phyloP scores from a whole-genome alignment of 768 basidiomycete genomes.

The Grammothele lineata region DNA sequence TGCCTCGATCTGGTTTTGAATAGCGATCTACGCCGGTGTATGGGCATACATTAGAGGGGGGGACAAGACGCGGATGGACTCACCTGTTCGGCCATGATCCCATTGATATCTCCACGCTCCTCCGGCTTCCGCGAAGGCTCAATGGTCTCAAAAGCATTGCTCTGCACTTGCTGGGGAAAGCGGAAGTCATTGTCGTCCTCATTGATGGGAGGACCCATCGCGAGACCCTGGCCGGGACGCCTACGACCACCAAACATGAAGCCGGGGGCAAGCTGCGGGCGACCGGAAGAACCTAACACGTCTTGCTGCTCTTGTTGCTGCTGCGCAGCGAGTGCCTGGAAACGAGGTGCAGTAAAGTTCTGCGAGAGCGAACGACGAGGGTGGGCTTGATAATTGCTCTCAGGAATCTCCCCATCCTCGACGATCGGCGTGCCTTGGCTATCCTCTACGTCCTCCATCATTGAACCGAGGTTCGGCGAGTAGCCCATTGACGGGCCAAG shows the following conservation, averaged over 20 bases:
- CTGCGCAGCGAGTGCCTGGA: conserved; percentile 73
- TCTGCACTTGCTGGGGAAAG: conserved; percentile 63
- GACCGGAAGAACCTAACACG: conserved; percentile 64
- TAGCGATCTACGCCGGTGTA: conserved; percentile 55
- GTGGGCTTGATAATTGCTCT: conserved; percentile 51
- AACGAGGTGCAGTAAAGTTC: conserved; percentile 85
- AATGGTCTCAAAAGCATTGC: conserved; percentile 27
- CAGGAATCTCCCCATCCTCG: conserved; percentile 80
- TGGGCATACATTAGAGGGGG: background rate
- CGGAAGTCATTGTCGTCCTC: conserved; percentile 82
- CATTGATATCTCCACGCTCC: conserved; percentile 68
- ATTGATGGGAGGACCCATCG: conserved; percentile 63
- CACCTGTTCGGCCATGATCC: conserved; percentile 96
- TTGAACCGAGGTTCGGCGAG: conserved; percentile 76
- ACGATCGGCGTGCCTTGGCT: conserved; percentile 38
- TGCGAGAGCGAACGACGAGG: conserved; percentile 76
- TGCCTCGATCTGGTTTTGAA: conserved; percentile 88
- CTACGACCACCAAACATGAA: conserved; percentile 82
- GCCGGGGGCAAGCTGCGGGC: conserved; percentile 85
- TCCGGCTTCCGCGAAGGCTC: conserved; percentile 52
- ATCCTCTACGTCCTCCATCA: conserved; percentile 82
- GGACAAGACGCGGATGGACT: conserved; percentile 8
- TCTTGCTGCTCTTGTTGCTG: conserved; percentile 56
- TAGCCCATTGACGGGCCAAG: conserved; percentile 65
- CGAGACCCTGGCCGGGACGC: conserved; percentile 42